Evolutionary conservation across 164 flowering plant species (phyloP).

Genomic region (Macadamia tetraphylla): DNA sequence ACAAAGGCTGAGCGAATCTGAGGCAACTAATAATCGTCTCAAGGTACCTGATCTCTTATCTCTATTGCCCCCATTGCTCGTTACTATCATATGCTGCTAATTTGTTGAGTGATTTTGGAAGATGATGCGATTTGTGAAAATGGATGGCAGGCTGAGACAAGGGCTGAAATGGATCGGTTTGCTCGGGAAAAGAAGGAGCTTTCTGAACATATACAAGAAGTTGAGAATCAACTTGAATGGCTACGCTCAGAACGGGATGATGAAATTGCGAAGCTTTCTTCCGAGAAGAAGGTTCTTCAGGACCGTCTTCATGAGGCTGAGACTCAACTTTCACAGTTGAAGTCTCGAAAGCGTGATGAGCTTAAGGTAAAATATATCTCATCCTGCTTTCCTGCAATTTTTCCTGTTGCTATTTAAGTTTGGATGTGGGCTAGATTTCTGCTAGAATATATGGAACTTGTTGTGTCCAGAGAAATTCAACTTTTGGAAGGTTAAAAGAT

Average conservation of each 20-base stretch:
- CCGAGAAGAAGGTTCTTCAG: slow-evolving; percentile 79
- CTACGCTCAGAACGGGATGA: slow-evolving; percentile 83
- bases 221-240: slow-evolving; percentile 94
- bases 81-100: neutral
- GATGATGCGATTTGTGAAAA: slow-evolving; percentile 6
- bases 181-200: slow-evolving; percentile 84
- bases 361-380: slow-evolving; percentile 53
- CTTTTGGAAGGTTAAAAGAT: too few species aligned
- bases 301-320: slow-evolving; percentile 96
- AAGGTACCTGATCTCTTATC: slow-evolving; percentile 51
- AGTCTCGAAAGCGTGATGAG: slow-evolving; percentile 94
- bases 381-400: too few species aligned
- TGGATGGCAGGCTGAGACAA: slow-evolving; percentile 80
- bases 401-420: too few species aligned
- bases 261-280: slow-evolving; percentile 57
- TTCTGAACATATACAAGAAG: slow-evolving; percentile 70
- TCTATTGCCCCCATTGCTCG: slow-evolving; percentile 4
- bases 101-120: neutral
- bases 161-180: slow-evolving; percentile 76
- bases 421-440: too few species aligned
- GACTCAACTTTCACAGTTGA: slow-evolving; percentile 75
- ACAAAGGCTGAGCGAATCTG: slow-evolving; percentile 75
- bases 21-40: slow-evolving; percentile 64
- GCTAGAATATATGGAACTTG: too few species aligned
- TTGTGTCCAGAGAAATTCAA: too few species aligned